Conservation (phyloP, 495 filamentous ascomycete genomes). For the Haplographium delicatum region DNA sequence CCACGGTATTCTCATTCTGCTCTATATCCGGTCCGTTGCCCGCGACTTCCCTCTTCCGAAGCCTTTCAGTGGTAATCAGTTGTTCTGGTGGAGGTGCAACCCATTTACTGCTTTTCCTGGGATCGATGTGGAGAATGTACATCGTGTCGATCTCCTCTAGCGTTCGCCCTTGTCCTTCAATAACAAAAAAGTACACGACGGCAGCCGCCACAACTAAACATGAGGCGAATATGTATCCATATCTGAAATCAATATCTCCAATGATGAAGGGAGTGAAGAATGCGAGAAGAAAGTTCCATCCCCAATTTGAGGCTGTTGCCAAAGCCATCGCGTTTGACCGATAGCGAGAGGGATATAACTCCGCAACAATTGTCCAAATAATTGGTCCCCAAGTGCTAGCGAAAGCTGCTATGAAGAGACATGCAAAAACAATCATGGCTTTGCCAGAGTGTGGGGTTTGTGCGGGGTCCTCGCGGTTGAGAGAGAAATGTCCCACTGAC, state of each 20-base stretch:
- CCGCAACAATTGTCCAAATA: constrained; percentile 71
- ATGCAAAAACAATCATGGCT: constrained; percentile 75
- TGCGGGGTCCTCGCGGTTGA: constrained; percentile 43
- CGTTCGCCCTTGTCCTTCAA: constrained; percentile 55
- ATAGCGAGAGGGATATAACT: constrained; percentile 40
- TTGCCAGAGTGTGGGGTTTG: constrained; percentile 52
- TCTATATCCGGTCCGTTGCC: constrained; percentile 8
- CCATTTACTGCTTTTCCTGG: constrained; percentile 63
- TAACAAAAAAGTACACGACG: constrained; percentile 71
- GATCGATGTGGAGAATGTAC: constrained; percentile 67
- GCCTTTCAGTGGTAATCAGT: constrained; percentile 13
- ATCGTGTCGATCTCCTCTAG: constrained; percentile 79
- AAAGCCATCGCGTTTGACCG: constrained; percentile 25
- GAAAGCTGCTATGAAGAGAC: constrained; percentile 61
- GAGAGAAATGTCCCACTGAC: constrained; percentile 51
- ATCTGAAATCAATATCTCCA: constrained; percentile 60
- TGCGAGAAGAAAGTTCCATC: constrained; percentile 66
- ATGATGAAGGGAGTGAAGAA: constrained; percentile 80
- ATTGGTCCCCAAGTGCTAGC: constrained; percentile 80
- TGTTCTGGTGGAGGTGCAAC: constrained; percentile 30
- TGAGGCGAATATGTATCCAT: constrained; percentile 73
- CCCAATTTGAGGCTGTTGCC: constrained; percentile 37
- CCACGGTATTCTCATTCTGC: constrained; percentile 1
- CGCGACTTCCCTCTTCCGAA: constrained; percentile 3
- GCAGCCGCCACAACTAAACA: constrained; percentile 57